Evolutionary conservation across 2,329 filamentous ascomycete species (phyloP).

Genomic region (Pseudophaeomoniella oleicola): DNA sequence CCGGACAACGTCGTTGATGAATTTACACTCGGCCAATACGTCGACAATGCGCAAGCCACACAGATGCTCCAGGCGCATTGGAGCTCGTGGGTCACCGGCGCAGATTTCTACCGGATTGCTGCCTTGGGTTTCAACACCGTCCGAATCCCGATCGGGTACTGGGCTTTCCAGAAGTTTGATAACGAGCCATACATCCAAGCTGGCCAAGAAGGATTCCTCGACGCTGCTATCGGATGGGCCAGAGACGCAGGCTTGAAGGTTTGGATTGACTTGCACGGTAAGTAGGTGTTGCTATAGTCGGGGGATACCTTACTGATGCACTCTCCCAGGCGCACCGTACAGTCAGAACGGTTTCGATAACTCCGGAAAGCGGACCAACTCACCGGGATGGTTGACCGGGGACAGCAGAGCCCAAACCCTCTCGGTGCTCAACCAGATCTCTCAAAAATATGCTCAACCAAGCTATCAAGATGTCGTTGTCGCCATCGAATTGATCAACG

Average conservation of each 20-base stretch:
- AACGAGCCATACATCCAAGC: slow-evolving; percentile 45
- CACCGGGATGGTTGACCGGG: slow-evolving; percentile 20
- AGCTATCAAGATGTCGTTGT: slow-evolving; percentile 43
- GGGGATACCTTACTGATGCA: slow-evolving; percentile 4
- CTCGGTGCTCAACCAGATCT: slow-evolving; percentile 41
- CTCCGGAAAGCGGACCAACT: slow-evolving; percentile 31
- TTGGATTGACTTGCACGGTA: slow-evolving; percentile 53
- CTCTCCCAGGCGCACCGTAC: slow-evolving; percentile 30
- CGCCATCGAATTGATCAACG: slow-evolving; percentile 30
- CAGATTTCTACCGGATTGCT: slow-evolving; percentile 42
- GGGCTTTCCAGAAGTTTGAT: slow-evolving; percentile 39
- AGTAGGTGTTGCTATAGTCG: slow-evolving; percentile 13
- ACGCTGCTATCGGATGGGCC: slow-evolving; percentile 45
- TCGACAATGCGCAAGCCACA: slow-evolving; percentile 33
- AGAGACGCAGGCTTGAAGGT: slow-evolving; percentile 43
- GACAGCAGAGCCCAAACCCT: slow-evolving; percentile 26
- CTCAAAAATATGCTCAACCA: slow-evolving; percentile 39
- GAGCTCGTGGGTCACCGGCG: slow-evolving; percentile 40
- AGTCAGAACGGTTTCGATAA: slow-evolving; percentile 58
- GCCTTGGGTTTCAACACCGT: slow-evolving; percentile 46
- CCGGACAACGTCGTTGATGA: slow-evolving; percentile 41
- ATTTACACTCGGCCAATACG: slow-evolving; percentile 34
- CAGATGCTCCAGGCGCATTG: slow-evolving; percentile 40
- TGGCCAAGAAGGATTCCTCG: slow-evolving; percentile 44
- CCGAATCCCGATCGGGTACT: slow-evolving; percentile 52